Conservation (phyloP, 2,329 filamentous ascomycete species). For the Paraphoma chrysanthemicola region DNA sequence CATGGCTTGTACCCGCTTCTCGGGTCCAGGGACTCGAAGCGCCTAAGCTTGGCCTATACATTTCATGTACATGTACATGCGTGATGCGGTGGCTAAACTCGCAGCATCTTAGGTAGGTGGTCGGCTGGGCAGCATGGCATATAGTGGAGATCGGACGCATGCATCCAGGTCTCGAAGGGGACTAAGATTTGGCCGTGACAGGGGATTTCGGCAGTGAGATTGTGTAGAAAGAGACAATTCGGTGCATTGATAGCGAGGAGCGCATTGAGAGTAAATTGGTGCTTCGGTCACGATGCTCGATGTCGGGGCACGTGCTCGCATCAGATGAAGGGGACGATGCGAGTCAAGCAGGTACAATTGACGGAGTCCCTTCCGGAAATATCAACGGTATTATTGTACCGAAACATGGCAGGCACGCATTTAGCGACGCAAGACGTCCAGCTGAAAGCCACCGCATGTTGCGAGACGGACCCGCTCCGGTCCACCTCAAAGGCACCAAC, state of each 20-base stretch:
- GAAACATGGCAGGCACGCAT: neutral
- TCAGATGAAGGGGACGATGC: neutral
- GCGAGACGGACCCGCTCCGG: slow-evolving; percentile 7
- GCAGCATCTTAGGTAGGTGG: slow-evolving; percentile 18
- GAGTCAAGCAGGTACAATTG: neutral
- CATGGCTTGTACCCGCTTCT: slow-evolving; percentile 29
- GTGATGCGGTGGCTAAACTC: slow-evolving; percentile 23
- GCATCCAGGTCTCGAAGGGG: slow-evolving; percentile 17
- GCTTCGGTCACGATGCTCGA: neutral
- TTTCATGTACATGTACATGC: slow-evolving; percentile 14
- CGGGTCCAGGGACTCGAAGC: slow-evolving; percentile 22
- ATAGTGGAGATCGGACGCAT: slow-evolving; percentile 20
- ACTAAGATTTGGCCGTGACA: slow-evolving; percentile 9
- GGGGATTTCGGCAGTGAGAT: neutral
- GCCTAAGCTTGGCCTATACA: slow-evolving; percentile 7
- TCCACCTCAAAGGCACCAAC: slow-evolving; percentile 5
- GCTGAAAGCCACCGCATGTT: slow-evolving; percentile 7
- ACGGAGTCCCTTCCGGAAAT: neutral
- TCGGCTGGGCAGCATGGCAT: slow-evolving; percentile 48
- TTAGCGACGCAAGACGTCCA: slow-evolving; percentile 3
- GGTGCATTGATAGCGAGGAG: neutral
- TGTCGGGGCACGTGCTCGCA: neutral
- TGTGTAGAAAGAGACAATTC: neutral
- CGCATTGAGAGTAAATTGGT: neutral
- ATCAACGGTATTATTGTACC: neutral